phyloP scores from a whole-genome alignment of 2,329 filamentous ascomycete species.

The Tetracladium maxilliforme region DNA sequence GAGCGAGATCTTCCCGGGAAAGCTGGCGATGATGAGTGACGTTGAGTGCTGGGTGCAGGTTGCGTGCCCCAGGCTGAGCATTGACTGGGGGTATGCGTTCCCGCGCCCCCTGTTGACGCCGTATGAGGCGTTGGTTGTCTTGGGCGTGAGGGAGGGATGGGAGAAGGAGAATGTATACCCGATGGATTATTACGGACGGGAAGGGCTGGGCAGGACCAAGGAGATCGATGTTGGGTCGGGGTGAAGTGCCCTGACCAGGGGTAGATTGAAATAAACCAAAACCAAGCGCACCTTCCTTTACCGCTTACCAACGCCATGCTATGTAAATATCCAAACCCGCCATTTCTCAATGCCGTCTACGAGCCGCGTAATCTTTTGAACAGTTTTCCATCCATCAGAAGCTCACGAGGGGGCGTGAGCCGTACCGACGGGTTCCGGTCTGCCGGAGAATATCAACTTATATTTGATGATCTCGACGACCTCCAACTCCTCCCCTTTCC shows the following conservation, averaged over 20 bases:
- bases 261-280: no score
- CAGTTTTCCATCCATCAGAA: no score
- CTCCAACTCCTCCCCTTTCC: conserved; percentile 46
- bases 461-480: conserved; percentile 77
- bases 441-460: conserved; percentile 70
- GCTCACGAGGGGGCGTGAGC: no score
- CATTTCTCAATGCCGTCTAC: no score
- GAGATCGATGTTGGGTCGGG: no score
- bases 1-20: conserved; percentile 92
- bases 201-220: conserved; percentile 74
- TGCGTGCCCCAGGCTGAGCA: conserved; percentile 89
- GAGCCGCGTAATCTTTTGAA: no score
- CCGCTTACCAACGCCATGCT: no score
- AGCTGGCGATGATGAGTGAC: conserved; percentile 82
- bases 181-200: conserved; percentile 96
- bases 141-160: conserved; percentile 69
- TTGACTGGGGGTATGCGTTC: conserved; percentile 98
- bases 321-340: no score
- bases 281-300: no score
- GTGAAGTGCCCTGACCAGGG: no score
- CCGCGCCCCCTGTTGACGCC: conserved; percentile 77
- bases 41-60: conserved; percentile 98
- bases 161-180: conserved; percentile 58
- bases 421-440: conserved; percentile 71
- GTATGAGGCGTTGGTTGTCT: conserved; percentile 85